phyloP scores from a whole-genome alignment of 441 rosid species.

The Brassica balearica region DNA sequence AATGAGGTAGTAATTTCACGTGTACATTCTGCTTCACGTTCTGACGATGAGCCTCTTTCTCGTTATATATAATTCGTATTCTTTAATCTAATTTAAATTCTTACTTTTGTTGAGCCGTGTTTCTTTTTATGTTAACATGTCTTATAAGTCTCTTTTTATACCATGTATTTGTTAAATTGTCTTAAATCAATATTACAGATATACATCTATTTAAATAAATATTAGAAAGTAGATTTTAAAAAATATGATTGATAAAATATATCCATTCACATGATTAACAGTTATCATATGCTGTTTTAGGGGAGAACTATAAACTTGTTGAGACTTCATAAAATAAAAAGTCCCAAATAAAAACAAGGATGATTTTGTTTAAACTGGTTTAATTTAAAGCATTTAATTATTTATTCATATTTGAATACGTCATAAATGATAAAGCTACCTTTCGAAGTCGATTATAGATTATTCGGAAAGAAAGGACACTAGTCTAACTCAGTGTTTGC shows the following conservation, averaged over 20 bases:
- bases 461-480: not conserved
- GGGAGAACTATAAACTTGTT: not conserved
- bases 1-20: conserved; percentile 36
- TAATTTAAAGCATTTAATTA: not conserved
- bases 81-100: not conserved
- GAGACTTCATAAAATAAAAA: not conserved
- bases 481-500: conserved; percentile 15
- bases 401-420: conserved; percentile 1
- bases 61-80: conserved; percentile 6
- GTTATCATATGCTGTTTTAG: no score
- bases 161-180: no score
- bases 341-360: no score
- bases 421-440: conserved; percentile 9
- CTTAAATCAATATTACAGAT: no score
- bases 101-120: conserved; percentile 4
- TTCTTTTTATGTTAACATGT: not conserved
- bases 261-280: no score
- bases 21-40: conserved; percentile 41
- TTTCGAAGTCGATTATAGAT: not conserved
- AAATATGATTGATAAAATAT: no score
- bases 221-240: no score
- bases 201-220: no score
- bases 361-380: conserved; percentile 2
- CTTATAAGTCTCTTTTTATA: no score
- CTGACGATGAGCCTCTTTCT: conserved; percentile 30